phyloP scores from a whole-genome alignment of 805 yeast genomes.

The Ogataea salicorniae region DNA sequence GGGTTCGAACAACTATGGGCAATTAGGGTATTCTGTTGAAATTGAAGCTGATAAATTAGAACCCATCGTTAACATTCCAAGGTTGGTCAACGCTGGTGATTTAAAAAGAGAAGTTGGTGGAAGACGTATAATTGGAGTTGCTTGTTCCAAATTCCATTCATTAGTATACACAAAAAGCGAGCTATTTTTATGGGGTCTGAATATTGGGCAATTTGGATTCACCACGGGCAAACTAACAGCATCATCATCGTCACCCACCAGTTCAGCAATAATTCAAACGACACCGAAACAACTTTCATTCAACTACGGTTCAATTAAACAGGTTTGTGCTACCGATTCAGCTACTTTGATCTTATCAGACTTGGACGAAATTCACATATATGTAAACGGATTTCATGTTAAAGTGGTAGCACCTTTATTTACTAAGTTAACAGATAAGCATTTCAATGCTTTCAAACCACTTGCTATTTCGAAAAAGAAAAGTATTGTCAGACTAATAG shows the following conservation, averaged over 20 bases:
- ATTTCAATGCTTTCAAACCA: constrained; percentile 52
- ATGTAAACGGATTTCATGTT: constrained; percentile 51
- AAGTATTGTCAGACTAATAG: constrained; percentile 28
- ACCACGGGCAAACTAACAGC: constrained; percentile 12
- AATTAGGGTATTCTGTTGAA: constrained; percentile 50
- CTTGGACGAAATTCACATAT: constrained; percentile 57
- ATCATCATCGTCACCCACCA: constrained; percentile 14
- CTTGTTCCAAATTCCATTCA: constrained; percentile 68
- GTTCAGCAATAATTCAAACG: constrained; percentile 14
- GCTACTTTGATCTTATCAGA: constrained; percentile 62
- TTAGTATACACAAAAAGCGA: constrained; percentile 48
- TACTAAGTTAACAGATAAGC: constrained; percentile 33
- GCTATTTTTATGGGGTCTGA: constrained; percentile 69
- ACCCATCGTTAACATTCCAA: constrained; percentile 32
- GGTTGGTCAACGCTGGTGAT: constrained; percentile 37
- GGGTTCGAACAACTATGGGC: constrained; percentile 72
- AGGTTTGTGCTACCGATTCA: constrained; percentile 59
- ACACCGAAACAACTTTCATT: constrained; percentile 31
- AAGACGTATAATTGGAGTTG: constrained; percentile 35
- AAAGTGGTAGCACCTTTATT: constrained; percentile 35
- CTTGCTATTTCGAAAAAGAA: constrained; percentile 39
- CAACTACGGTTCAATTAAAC: constrained; percentile 43
- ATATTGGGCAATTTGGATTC: constrained; percentile 77
- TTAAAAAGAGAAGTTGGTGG: constrained; percentile 28
- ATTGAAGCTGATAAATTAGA: constrained; percentile 21